A percentile compares a stretch with the other conserved stretches of the same genome.
Evolutionary conservation across 179 eudicot genomes (phyloP).

Genomic region (Beta macrorhiza): DNA sequence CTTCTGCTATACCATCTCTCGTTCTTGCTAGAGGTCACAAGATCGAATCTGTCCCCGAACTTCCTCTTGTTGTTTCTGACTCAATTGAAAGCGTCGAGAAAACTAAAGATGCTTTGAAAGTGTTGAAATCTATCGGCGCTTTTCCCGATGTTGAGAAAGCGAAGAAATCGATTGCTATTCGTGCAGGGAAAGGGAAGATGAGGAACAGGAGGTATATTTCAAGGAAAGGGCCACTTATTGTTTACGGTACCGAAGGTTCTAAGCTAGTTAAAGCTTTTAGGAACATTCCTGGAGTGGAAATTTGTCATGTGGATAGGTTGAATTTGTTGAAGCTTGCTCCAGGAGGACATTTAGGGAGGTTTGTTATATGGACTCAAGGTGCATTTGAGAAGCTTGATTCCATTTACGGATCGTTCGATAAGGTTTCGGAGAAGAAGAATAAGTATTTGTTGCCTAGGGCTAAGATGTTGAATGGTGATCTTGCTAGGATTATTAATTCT

Average conservation of each 20-base stretch:
- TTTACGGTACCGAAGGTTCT: conserved; percentile 40
- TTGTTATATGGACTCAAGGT: conserved; percentile 75
- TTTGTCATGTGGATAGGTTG: conserved; percentile 68
- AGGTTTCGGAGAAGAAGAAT: conserved; percentile 63
- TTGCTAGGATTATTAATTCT: conserved; percentile 83
- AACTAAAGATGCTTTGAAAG: conserved; percentile 58
- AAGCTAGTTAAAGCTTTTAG: conserved; percentile 82
- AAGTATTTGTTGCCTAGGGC: conserved; percentile 73
- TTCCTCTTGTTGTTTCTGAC: conserved; percentile 72
- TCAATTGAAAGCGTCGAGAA: conserved; percentile 68
- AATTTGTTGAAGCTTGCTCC: conserved; percentile 78
- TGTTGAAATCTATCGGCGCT: conserved; percentile 65
- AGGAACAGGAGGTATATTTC: conserved; percentile 41
- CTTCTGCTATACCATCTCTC: conserved; percentile 61
- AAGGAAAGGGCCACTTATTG: conserved; percentile 42
- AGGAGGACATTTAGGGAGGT: conserved; percentile 81
- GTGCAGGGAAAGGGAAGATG: conserved; percentile 54
- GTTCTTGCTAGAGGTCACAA: conserved; percentile 76
- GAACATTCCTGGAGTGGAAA: conserved; percentile 67
- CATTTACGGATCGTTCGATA: conserved; percentile 75
- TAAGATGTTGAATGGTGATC: conserved; percentile 82
- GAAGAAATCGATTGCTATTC: conserved; percentile 40
- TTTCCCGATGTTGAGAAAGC: conserved; percentile 75
- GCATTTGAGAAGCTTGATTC: conserved; percentile 82
- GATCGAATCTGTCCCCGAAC: conserved; percentile 69